Evolutionary conservation across 495 filamentous ascomycete genomes (phyloP), one percentile per base, ranked within the genome.

Genomic region (Podospora pseudocomata): DNA sequence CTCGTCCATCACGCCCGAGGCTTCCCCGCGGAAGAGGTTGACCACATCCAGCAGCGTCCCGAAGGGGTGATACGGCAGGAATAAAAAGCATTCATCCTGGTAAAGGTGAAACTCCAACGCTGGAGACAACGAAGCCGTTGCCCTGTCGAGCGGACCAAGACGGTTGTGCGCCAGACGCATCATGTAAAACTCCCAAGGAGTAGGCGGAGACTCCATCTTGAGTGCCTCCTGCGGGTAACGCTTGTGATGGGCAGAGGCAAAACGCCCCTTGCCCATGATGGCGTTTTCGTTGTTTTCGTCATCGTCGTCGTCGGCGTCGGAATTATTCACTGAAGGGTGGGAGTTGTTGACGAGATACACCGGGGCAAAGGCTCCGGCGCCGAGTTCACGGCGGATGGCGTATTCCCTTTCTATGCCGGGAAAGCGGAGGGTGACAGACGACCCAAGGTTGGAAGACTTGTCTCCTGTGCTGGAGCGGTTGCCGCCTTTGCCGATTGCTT

Each of bases 131-230:
- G 90, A 94, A 0, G 91, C 88, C 0, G 86, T 82, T 0, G 90
- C 88, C 3, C 94, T 89, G 66, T 85, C 77, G 16, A 85, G 84
- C 13, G 86, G 82, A 0, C 86, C 87, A 0, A 98, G 83, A 5
- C 95, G 91, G 0, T 86, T 81, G 63, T 93, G 88, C 2, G 92
- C 87, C 28, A 91, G 86, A 1, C 90, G 89, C 81, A 97, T 94
- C 79, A 99, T 96, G 78, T 97, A 91, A 77, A 97, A 99, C 74
- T 99, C 95, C 95, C 96, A 99, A 1, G 91, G 80, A 16, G 87
- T 89, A 0, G 94, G 92, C 4, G 94, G 93, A 39, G 81, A 72
- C 76, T 99, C 95, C 85, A 96, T 90, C 77, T 99, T 99, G 69
- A 99, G 81, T 1, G 95, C 95, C 77, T 97, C 92, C 20, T 94